phyloP scores from a whole-genome alignment of 805 yeast genomes.

The Candida incommunis region DNA sequence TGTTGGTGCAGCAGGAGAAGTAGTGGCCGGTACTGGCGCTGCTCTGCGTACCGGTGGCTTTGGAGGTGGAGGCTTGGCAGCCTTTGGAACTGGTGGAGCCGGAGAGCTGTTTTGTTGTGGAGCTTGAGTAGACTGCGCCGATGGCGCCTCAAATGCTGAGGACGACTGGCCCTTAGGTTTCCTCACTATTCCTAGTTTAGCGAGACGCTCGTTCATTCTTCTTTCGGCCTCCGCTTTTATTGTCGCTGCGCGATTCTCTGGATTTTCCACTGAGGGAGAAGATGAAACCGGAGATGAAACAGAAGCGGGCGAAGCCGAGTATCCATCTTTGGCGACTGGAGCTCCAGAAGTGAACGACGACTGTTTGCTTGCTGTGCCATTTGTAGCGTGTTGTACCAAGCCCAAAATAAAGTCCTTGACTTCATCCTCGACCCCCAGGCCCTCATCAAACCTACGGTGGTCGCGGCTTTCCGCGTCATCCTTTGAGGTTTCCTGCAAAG shows the following conservation, averaged over 20 bases:
- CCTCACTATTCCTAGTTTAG: conserved; percentile 55
- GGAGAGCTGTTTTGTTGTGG: not conserved
- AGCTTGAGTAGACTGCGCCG: conserved; percentile 4
- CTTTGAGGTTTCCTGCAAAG: conserved; percentile 24
- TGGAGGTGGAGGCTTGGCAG: conserved; percentile 9
- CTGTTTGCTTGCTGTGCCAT: not conserved
- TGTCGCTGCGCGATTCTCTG: conserved; percentile 63
- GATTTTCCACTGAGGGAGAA: conserved; percentile 21
- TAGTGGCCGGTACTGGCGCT: conserved; percentile 4
- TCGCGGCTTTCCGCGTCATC: conserved; percentile 28
- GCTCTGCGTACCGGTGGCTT: conserved; percentile 6
- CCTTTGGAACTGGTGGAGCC: conserved; percentile 4
- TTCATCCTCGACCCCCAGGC: conserved; percentile 58
- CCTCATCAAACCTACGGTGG: conserved; percentile 65
- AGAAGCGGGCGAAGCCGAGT: conserved; percentile 5
- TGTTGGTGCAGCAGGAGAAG: conserved; percentile 4
- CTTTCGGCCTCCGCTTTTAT: conserved; percentile 71
- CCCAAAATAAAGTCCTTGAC: conserved; percentile 50
- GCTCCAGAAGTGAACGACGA: not conserved
- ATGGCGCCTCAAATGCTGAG: conserved; percentile 12
- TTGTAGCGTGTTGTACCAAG: conserved; percentile 22
- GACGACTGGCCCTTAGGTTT: conserved; percentile 10
- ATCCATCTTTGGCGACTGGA: not conserved
- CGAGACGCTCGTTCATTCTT: conserved; percentile 75
- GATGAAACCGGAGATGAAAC: conserved; percentile 11